These are phyloP conservation scores for Cymbopogon flexuosus DNA, from an alignment of 202 grass and related monocot genomes.

Conservation along the genomic window DNA sequence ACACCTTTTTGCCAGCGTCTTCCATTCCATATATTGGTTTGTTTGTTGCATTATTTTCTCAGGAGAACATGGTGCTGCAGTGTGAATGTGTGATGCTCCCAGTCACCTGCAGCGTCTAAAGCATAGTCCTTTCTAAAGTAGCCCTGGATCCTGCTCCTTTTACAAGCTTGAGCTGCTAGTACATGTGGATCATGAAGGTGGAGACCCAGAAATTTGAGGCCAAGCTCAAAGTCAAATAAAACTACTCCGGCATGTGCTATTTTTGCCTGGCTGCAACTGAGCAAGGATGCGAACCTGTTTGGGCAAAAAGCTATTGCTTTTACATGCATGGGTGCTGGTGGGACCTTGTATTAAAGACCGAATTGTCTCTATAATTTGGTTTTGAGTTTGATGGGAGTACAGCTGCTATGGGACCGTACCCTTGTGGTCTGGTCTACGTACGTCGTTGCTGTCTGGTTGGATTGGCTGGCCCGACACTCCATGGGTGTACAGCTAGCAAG, in stretches of 20 bases:
- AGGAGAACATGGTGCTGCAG: slow-evolving; percentile 5
- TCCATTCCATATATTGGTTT: slow-evolving; percentile 15
- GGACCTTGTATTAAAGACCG: slow-evolving; percentile 21
- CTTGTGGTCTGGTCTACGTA: background rate
- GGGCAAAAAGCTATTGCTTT: background rate
- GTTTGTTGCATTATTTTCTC: slow-evolving; percentile 32
- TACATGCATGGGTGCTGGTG: slow-evolving; percentile 6
- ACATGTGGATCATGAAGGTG: slow-evolving; percentile 9
- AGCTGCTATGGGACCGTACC: background rate
- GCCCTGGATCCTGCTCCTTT: slow-evolving; percentile 15
- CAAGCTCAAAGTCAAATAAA: background rate
- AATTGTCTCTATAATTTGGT: slow-evolving; percentile 9
- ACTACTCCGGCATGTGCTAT: background rate
- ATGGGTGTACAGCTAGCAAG: background rate
- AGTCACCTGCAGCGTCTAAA: background rate
- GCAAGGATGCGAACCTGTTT: slow-evolving; percentile 1
- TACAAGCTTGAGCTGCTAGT: background rate
- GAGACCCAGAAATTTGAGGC: slow-evolving; percentile 2
- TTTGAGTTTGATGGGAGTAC: slow-evolving; percentile 11
- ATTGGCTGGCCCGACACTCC: background rate
- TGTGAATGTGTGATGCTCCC: background rate
- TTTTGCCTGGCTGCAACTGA: slow-evolving; percentile 6
- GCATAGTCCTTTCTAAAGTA: background rate
- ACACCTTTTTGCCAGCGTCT: slow-evolving; percentile 5
- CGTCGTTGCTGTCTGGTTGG: slow-evolving; percentile 12